Percentiles rank a stretch among this genome's conserved stretches.
phyloP scores from a whole-genome alignment of 164 flowering plant genomes.

The Vitis riparia region DNA sequence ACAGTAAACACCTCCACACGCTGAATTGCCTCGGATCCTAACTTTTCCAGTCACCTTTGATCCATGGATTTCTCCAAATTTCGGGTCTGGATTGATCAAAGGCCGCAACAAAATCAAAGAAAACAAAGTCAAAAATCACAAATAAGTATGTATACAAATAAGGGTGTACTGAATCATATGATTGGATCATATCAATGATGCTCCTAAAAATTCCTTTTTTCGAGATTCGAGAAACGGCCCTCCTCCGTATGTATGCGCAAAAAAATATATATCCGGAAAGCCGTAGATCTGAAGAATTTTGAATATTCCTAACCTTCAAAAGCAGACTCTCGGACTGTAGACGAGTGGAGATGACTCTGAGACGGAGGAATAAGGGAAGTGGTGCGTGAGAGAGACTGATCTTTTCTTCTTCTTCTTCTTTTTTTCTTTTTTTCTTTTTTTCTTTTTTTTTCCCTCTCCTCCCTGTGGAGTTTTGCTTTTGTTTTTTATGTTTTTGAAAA shows the following conservation, averaged over 20 bases:
- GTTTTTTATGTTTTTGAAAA: not conserved
- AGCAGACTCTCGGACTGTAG: too few relatives aligned
- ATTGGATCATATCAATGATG: too few relatives aligned
- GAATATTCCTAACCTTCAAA: too few relatives aligned
- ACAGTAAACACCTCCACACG: conserved; percentile 11
- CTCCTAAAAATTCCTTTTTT: too few relatives aligned
- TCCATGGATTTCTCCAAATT: not conserved
- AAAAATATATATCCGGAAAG: not conserved
- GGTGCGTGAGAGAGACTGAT: too few relatives aligned
- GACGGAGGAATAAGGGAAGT: too few relatives aligned
- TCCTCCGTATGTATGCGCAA: conserved; percentile 6
- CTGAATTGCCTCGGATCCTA: conserved; percentile 45
- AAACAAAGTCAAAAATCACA: not conserved
- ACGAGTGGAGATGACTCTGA: too few relatives aligned
- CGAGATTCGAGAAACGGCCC: too few relatives aligned
- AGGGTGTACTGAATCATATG: too few relatives aligned
- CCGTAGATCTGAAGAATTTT: too few relatives aligned
- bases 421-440: not conserved
- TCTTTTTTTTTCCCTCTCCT: conserved; percentile 3
- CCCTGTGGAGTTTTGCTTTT: not conserved
- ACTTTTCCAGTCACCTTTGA: conserved; percentile 13
- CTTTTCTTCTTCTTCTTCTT: not conserved
- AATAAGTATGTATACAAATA: too few relatives aligned
- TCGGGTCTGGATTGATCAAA: not conserved
- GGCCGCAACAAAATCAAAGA: not conserved